These are phyloP conservation scores for Verticillium zaregamsianum DNA, from an alignment of 2,329 filamentous ascomycete genomes.

Conservation along the genomic window DNA sequence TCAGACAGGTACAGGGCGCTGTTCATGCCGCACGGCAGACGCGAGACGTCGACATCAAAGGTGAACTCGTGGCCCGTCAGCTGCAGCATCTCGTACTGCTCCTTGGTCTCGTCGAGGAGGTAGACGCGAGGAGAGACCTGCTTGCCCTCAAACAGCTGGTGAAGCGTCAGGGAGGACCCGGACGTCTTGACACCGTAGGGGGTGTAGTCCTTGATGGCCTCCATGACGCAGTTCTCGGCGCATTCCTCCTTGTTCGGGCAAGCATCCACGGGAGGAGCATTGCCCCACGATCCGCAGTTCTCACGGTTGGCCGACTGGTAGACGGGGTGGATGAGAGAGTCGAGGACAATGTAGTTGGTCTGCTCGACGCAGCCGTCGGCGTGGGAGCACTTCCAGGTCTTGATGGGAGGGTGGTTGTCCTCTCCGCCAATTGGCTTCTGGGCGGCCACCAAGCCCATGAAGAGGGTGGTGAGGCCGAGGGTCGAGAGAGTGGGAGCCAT, in stretches of 20 bases:
- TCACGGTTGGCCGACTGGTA: constrained; percentile 31
- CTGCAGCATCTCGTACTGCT: constrained; percentile 56
- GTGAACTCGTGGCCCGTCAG: constrained; percentile 58
- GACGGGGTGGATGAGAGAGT: constrained; percentile 41
- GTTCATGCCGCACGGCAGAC: constrained; percentile 63
- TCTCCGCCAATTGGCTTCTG: constrained; percentile 34
- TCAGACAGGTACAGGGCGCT: constrained; percentile 59
- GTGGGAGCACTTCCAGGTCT: constrained; percentile 48
- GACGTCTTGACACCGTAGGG: constrained; percentile 25
- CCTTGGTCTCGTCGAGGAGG: constrained; percentile 48
- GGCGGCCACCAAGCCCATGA: constrained; percentile 23
- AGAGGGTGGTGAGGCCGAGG: constrained; percentile 12
- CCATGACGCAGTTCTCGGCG: constrained; percentile 49
- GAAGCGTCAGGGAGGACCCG: constrained; percentile 23
- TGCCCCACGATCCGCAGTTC: constrained; percentile 28
- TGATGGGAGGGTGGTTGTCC: constrained; percentile 47
- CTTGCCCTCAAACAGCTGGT: constrained; percentile 18
- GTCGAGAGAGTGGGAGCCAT: constrained; percentile 8
- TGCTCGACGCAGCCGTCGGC: constrained; percentile 41
- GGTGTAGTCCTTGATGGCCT: constrained; percentile 45
- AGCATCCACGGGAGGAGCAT: constrained; percentile 31
- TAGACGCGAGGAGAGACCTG: constrained; percentile 46
- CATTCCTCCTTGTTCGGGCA: constrained; percentile 48
- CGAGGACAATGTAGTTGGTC: constrained; percentile 45
- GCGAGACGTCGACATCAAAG: constrained; percentile 63